Conservation (phyloP, 495 filamentous ascomycete species). For the Podospora pseudopauciseta region DNA sequence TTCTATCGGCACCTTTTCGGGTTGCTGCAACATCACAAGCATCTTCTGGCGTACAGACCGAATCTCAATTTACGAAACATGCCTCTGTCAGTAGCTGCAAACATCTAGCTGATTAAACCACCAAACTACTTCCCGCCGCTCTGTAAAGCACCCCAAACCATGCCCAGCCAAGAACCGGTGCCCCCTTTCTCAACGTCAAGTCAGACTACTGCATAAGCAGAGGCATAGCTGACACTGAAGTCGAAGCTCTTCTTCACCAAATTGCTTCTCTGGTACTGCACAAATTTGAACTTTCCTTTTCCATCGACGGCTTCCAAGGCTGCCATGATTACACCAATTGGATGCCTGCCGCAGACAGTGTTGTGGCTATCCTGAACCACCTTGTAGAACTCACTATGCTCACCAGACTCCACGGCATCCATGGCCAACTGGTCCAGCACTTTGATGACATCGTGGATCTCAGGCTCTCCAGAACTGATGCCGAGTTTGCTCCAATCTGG, state of each 20-base stretch:
- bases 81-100: neutral
- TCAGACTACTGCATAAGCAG: conserved; percentile 66
- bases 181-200: neutral
- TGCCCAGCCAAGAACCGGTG: neutral
- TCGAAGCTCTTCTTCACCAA: conserved; percentile 66
- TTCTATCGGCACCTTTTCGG: too few relatives aligned
- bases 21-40: neutral
- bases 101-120: neutral
- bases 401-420: conserved; percentile 72
- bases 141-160: neutral
- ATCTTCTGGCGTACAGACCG: neutral
- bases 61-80: neutral
- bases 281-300: conserved; percentile 71
- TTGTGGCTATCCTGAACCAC: conserved; percentile 72
- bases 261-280: conserved; percentile 87
- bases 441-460: conserved; percentile 82
- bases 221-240: conserved; percentile 93
- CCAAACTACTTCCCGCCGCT: neutral
- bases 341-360: conserved; percentile 93
- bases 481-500: conserved; percentile 33
- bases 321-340: conserved; percentile 92
- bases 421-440: conserved; percentile 78
- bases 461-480: conserved; percentile 38
- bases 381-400: conserved; percentile 63
- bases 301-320: conserved; percentile 50